A percentile compares a stretch with the other conserved stretches of the same genome.
phyloP scores from a whole-genome alignment of 2,329 filamentous ascomycete species.

The Rhexocercosporidium sp. region DNA sequence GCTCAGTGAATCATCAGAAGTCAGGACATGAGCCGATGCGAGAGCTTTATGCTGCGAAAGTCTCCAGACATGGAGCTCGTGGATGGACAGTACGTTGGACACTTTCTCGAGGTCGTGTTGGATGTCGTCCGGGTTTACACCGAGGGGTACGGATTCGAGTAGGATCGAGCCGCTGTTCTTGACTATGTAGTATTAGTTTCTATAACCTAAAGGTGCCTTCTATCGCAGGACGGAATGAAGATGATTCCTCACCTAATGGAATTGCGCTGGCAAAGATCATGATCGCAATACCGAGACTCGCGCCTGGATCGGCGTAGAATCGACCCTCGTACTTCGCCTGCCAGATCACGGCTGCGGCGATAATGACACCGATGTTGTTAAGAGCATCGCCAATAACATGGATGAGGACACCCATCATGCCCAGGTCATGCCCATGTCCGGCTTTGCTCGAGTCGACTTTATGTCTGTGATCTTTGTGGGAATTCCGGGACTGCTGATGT shows the following conservation, averaged over 20 bases:
- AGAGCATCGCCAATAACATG: slow-evolving; percentile 76
- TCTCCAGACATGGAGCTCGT: slow-evolving; percentile 77
- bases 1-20: slow-evolving; percentile 60
- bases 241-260: slow-evolving; percentile 51
- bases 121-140: slow-evolving; percentile 65
- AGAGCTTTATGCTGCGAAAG: slow-evolving; percentile 73
- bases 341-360: slow-evolving; percentile 74
- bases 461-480: slow-evolving; percentile 58
- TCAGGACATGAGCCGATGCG: slow-evolving; percentile 71
- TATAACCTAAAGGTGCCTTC: not conserved
- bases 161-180: slow-evolving; percentile 68
- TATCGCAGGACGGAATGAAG: not conserved
- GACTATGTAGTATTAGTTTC: slow-evolving; percentile 42
- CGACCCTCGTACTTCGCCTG: slow-evolving; percentile 58
- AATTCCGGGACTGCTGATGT: slow-evolving; percentile 18
- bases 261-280: slow-evolving; percentile 71
- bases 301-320: slow-evolving; percentile 75
- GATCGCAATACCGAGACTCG: slow-evolving; percentile 71
- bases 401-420: slow-evolving; percentile 71
- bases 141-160: slow-evolving; percentile 67
- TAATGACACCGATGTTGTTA: slow-evolving; percentile 78
- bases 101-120: slow-evolving; percentile 73
- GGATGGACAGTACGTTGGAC: slow-evolving; percentile 68
- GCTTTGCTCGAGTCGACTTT: slow-evolving; percentile 39
- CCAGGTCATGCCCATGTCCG: slow-evolving; percentile 61